Percentiles rank a stretch among this genome's conserved stretches.
Evolutionary conservation across 2,329 filamentous ascomycete species (phyloP).

Genomic region (Plectosphaerella sp.): DNA sequence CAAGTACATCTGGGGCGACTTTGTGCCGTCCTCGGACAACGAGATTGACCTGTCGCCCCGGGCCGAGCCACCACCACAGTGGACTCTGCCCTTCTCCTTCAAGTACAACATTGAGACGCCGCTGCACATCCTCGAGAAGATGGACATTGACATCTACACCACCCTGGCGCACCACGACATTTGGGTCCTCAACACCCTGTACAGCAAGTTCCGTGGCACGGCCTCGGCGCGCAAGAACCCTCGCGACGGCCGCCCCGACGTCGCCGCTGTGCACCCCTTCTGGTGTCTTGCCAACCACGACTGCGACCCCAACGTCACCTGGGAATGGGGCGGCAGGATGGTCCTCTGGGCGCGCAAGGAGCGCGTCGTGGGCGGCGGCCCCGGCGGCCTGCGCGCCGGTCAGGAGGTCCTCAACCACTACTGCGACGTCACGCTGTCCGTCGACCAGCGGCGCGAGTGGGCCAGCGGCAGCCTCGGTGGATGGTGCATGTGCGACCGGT

Average conservation of each 20-base stretch:
- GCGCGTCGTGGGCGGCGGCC: conserved; percentile 44
- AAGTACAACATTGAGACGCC: conserved; percentile 69
- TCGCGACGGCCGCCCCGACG: conserved; percentile 76
- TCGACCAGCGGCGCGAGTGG: conserved; percentile 83
- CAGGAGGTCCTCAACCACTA: conserved; percentile 94
- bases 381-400: conserved; percentile 65
- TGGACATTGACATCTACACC: conserved; percentile 74
- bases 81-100: conserved; percentile 75
- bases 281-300: conserved; percentile 98
- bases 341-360: conserved; percentile 60
- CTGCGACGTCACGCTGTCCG: conserved; percentile 76
- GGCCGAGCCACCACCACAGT: conserved; percentile 53
- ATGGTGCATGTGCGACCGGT: conserved; percentile 81
- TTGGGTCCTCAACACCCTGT: conserved; percentile 88
- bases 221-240: conserved; percentile 79
- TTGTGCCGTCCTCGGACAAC: conserved; percentile 48
- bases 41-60: conserved; percentile 50
- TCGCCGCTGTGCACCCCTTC: conserved; percentile 88
- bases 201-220: conserved; percentile 88
- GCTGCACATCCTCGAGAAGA: conserved; percentile 75
- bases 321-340: conserved; percentile 87
- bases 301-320: conserved; percentile 89
- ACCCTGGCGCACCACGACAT: conserved; percentile 57
- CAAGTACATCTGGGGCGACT: conserved; percentile 68
- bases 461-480: conserved; percentile 83